A percentile compares a stretch with the other conserved stretches of the same genome.
These are phyloP conservation scores for Cryptococcus amylolentus DNA, from an alignment of 1,284 basidiomycete species.

Conservation along the genomic window DNA sequence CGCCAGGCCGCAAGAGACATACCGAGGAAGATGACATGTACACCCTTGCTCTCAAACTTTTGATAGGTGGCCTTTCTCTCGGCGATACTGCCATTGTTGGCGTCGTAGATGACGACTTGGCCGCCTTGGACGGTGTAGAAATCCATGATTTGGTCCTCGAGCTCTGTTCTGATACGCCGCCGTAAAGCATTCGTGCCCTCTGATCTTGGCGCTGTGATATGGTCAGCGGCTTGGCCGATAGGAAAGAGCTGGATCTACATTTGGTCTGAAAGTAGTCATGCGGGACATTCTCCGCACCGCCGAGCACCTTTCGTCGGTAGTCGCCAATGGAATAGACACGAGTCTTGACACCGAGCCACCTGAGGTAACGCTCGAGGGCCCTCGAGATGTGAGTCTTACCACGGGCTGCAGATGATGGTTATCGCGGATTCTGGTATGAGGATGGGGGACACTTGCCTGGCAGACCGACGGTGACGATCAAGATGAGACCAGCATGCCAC, in stretches of 20 bases:
- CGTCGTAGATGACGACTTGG: constrained; percentile 98
- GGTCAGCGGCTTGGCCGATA: background rate
- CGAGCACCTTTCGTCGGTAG: constrained; percentile 84
- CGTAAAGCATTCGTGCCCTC: constrained; percentile 74
- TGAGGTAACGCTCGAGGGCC: constrained; percentile 89
- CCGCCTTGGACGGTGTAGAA: constrained; percentile 75
- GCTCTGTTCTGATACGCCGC: constrained; percentile 67
- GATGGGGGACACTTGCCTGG: constrained; percentile 53
- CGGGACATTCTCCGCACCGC: constrained; percentile 81
- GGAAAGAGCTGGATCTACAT: constrained; percentile 53
- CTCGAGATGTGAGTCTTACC: constrained; percentile 97
- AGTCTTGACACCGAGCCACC: constrained; percentile 97
- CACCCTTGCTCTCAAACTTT: constrained; percentile 74
- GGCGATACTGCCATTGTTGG: constrained; percentile 83
- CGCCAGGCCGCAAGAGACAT: constrained; percentile 31
- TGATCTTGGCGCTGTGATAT: constrained; percentile 63
- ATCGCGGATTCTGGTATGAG: background rate
- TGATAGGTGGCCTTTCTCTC: constrained; percentile 70
- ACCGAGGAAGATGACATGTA: constrained; percentile 93
- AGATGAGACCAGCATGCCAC: constrained; percentile 91
- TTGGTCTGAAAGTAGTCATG: constrained; percentile 80
- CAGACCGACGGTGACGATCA: constrained; percentile 85
- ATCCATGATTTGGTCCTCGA: constrained; percentile 83
- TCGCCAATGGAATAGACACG: constrained; percentile 92
- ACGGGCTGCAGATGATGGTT: constrained; percentile 55